phyloP scores from a whole-genome alignment of 2,329 filamentous ascomycete genomes.

The Clonostachys solani region DNA sequence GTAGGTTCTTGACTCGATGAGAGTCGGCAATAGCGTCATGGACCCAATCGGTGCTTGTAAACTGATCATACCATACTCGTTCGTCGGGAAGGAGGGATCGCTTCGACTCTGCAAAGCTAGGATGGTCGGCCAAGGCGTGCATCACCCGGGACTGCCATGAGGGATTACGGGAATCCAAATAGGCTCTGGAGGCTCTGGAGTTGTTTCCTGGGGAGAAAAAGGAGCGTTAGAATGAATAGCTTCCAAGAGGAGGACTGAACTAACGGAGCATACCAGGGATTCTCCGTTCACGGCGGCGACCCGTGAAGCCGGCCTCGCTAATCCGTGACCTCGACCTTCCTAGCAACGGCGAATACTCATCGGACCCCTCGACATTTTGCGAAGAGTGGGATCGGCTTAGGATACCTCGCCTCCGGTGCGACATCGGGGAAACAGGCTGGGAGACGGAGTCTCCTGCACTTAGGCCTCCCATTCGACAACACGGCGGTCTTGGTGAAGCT shows the following conservation, averaged over 20 bases:
- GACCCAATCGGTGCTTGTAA: slow-evolving; percentile 96
- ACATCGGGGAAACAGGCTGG: slow-evolving; percentile 25
- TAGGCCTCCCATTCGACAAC: slow-evolving; percentile 19
- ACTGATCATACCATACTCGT: slow-evolving; percentile 97
- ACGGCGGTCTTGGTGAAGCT: too few species aligned
- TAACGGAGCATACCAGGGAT: too few species aligned
- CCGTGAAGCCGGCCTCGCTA: slow-evolving; percentile 11
- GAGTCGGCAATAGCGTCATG: slow-evolving; percentile 96
- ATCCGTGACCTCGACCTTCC: slow-evolving; percentile 32
- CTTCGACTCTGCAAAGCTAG: slow-evolving; percentile 60
- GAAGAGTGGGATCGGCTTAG: slow-evolving; percentile 17
- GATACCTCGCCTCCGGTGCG: slow-evolving; percentile 14
- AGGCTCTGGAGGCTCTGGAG: too few species aligned
- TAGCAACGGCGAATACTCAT: slow-evolving; percentile 41
- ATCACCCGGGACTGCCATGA: slow-evolving; percentile 60
- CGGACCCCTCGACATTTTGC: slow-evolving; percentile 18
- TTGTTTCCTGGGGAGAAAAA: too few species aligned
- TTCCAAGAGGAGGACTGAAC: too few species aligned
- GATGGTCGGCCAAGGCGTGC: slow-evolving; percentile 52
- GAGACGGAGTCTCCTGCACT: slow-evolving; percentile 16
- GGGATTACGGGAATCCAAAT: slow-evolving; percentile 34
- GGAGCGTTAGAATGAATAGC: too few species aligned
- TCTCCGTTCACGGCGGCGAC: too few species aligned
- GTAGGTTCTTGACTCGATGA: slow-evolving; percentile 78
- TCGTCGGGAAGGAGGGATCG: slow-evolving; percentile 70